Percentiles rank a stretch among this genome's conserved stretches.
These are phyloP conservation scores for Rhypophila decipiens DNA, from an alignment of 495 filamentous ascomycete genomes.

Conservation along the genomic window DNA sequence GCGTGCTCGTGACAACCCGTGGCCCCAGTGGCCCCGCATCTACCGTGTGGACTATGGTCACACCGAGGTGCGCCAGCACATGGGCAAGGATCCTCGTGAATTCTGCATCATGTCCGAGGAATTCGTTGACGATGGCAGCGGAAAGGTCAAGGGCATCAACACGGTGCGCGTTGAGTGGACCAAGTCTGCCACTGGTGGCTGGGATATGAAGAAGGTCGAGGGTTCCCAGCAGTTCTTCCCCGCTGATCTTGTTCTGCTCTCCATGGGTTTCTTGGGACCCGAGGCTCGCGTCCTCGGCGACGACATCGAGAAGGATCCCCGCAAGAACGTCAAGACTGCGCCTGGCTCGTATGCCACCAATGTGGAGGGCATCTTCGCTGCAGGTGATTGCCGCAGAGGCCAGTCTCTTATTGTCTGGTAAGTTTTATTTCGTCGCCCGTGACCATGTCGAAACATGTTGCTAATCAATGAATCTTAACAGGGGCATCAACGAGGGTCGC, in stretches of 20 bases:
- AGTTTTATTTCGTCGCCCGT: slow-evolving; percentile 23
- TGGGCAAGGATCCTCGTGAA: slow-evolving; percentile 95
- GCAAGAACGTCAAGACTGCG: slow-evolving; percentile 97
- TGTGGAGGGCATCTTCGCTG: slow-evolving; percentile 84
- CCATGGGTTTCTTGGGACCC: slow-evolving; percentile 97
- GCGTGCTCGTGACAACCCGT: slow-evolving; percentile 95
- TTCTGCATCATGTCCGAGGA: slow-evolving; percentile 99
- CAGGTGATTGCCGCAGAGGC: slow-evolving; percentile 92
- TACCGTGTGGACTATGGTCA: slow-evolving; percentile 98
- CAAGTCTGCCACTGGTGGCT: slow-evolving; percentile 79
- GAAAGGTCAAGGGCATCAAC: slow-evolving; percentile 94
- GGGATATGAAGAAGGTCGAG: slow-evolving; percentile 99
- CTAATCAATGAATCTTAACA: slow-evolving; percentile 33
- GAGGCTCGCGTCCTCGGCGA: slow-evolving; percentile 85
- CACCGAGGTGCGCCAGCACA: slow-evolving; percentile 92
- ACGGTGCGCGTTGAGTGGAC: slow-evolving; percentile 97
- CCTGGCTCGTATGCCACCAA: slow-evolving; percentile 87
- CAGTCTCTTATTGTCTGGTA: slow-evolving; percentile 98
- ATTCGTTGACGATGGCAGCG: slow-evolving; percentile 87
- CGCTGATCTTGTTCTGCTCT: slow-evolving; percentile 90
- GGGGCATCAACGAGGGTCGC: slow-evolving; percentile 98
- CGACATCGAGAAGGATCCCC: slow-evolving; percentile 81
- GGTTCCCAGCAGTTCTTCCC: slow-evolving; percentile 96
- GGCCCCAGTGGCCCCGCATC: slow-evolving; percentile 98
- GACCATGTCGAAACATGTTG: neutral